Base-by-base conservation (phyloP, 306 rosid genomes). In the Comarum palustre region DNA sequence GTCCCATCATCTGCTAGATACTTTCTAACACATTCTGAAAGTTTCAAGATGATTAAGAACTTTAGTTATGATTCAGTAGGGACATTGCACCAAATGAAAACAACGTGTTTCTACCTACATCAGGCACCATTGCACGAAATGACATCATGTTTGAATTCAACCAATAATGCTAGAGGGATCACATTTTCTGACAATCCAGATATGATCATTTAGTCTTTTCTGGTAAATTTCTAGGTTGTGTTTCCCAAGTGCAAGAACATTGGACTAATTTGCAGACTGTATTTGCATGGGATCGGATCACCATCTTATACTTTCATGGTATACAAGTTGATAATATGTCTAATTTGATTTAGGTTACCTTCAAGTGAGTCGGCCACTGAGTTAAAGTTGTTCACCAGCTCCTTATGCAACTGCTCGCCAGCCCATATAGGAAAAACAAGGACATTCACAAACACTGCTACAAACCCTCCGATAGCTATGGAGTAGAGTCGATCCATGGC, bases 381-480 rank as follows among this genome's bases (percentile, higher is more conserved):
- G 72, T 84, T 2, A 68, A 90, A 88, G 77, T 61, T 79, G 0
- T 63, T 60, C 20, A 88, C 92, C 0, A 90, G 79, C 51, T 90
- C 84, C 42, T 68, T 75, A 32, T 88, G 94, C 1, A 90, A 80
- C 52, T 83, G 86, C 57, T 88, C 88, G 12, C 97, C 94, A 31
- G 94, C 97, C 97, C 97, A 90, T 0, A 85, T 88, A 15, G 94
- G 97, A 39, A 39, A 86, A 65, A 88, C 80, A 32, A 82, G 46
- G 20, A 90, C 80, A 71, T 87, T 90, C 5, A 90, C 96, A 1
- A 82, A 52, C 1, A 88, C 90, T 31, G 96, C 88, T 43, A 88
- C 86, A 31, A 80, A 76, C 67, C 79, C 94, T 80, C 96, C 96
- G 38, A 90, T 83, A 69, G 85, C 92, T 19, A 90, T 86, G 29